These are phyloP conservation scores for Pythium coloratum DNA, from an alignment of 352 stramenopile species.

Conservation along the genomic window DNA sequence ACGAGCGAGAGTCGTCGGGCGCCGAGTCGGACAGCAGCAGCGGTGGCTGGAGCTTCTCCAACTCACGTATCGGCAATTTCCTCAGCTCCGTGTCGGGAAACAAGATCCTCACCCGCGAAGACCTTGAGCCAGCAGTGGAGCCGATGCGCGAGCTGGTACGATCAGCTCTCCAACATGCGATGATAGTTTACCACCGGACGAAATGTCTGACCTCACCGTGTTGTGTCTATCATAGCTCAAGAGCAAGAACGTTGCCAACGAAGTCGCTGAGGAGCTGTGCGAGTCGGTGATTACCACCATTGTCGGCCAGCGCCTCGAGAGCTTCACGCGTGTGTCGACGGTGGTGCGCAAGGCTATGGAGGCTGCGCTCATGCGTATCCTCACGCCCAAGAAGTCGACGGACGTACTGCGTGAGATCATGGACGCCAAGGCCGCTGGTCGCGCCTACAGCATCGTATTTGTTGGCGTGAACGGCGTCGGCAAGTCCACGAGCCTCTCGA, in stretches of 20 bases:
- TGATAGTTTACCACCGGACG: too few species aligned
- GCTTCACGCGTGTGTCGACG: constrained; percentile 89
- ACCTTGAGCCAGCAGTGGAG: constrained; percentile 92
- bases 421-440: constrained; percentile 78
- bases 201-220: background rate
- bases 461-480: constrained; percentile 98
- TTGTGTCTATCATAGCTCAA: constrained; percentile 70
- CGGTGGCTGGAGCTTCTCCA: constrained; percentile 76
- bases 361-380: constrained; percentile 91
- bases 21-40: constrained; percentile 67
- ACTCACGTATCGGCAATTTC: constrained; percentile 80
- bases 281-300: constrained; percentile 94
- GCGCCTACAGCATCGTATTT: constrained; percentile 98
- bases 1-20: constrained; percentile 45
- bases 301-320: constrained; percentile 94
- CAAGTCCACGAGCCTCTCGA: constrained; percentile 98
- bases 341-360: constrained; percentile 96
- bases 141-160: constrained; percentile 92
- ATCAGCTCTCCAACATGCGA: background rate
- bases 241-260: constrained; percentile 96
- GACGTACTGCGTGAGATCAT: constrained; percentile 95
- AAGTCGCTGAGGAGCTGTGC: constrained; percentile 95
- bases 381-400: constrained; percentile 95
- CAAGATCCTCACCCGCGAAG: constrained; percentile 91
- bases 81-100: constrained; percentile 84